Percentiles rank a stretch among this genome's conserved stretches.
phyloP scores from a whole-genome alignment of 2,329 filamentous ascomycete genomes.

The Diaporthe capsici region DNA sequence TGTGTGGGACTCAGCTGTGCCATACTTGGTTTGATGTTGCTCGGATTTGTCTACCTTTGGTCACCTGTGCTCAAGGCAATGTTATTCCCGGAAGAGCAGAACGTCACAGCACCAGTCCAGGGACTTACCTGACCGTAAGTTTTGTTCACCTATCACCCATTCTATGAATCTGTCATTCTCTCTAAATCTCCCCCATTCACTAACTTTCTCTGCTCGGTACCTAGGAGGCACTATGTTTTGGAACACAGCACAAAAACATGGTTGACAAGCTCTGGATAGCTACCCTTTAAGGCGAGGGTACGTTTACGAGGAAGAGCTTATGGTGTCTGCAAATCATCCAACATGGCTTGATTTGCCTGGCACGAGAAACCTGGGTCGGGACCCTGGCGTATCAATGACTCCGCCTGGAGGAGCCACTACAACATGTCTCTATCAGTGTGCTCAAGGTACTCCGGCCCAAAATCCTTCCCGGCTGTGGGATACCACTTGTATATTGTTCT shows the following conservation, averaged over 20 bases:
- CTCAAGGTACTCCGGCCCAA: neutral
- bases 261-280: neutral
- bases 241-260: neutral
- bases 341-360: rapidly evolving
- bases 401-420: neutral
- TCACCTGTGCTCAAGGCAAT: neutral
- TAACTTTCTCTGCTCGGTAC: neutral
- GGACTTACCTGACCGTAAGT: no score
- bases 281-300: no score
- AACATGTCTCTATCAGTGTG: neutral
- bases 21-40: neutral
- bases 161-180: no score
- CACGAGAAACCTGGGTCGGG: no score
- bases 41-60: neutral
- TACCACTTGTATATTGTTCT: no score
- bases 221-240: neutral
- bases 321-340: neutral
- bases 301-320: neutral
- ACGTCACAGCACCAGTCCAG: neutral
- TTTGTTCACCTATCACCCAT: neutral
- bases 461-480: no score
- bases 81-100: neutral
- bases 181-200: no score
- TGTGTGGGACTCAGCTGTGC: neutral
- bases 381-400: no score